Base-by-base conservation (phyloP, 106 monocot genomes). In the Dendrobium nobile region DNA sequence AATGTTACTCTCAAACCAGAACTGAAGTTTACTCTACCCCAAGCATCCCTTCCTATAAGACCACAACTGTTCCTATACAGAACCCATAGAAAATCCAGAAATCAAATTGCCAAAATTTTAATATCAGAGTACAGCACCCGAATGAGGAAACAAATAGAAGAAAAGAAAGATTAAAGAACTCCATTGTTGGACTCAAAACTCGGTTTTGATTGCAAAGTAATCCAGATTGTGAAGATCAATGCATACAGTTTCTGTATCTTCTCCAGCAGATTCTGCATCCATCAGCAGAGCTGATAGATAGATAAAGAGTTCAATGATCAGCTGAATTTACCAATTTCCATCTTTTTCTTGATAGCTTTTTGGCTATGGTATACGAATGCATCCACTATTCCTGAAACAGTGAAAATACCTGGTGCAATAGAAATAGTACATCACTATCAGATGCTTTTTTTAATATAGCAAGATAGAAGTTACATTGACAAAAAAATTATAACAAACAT, bases 331-430 rank as follows among this genome's bases (percentile, higher is more conserved):
- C 79, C 84, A 27, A 84, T 79, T 54, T 84, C 87, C 81, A 87
- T 87, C 79, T 90, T 87, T 78, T 87, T 90, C 81, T 87, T 90
- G 78, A 90, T 85, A 40, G 83, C 87, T 24, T 85, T 82, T 47
- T 90, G 87, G 28, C 90, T 70, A 64, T 87, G 90, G 47, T 87
- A 90, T 40, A 90, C 74, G 48, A 87, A 83, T 2, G 90, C 85
- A 81, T 90, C 90, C 68, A 90, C 44, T 74, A 90, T 83, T 51
- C 87, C 90, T 27, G 90, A 87, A 83, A 90, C 90, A 31, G 90
- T 90, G 79, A 90, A 90, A 19, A 90, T 55, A 76, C 90, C 90
- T 90, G 74, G 43, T 5, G 44, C 2, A 19, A 42, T 19, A 19
- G 74, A 74, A 37, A 72, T 17, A 37, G 10, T 37, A 37, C 9